These are phyloP conservation scores for Lasiosphaeria hispida DNA, from an alignment of 495 filamentous ascomycete genomes.

Conservation along the genomic window DNA sequence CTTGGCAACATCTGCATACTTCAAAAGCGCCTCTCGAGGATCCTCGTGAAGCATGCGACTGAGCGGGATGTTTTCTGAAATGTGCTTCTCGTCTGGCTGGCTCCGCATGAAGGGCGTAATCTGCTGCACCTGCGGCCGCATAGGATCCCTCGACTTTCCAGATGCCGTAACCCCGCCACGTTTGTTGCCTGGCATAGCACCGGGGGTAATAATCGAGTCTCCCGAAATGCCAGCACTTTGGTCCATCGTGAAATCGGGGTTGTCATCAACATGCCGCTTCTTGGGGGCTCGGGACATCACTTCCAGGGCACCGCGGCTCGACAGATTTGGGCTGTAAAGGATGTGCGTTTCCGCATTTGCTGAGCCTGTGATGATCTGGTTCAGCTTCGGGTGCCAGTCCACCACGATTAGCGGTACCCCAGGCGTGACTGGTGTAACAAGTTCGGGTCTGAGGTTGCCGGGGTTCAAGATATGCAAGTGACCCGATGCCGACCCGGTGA, in stretches of 20 bases:
- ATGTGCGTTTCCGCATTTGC: slow-evolving; percentile 85
- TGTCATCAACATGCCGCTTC: slow-evolving; percentile 90
- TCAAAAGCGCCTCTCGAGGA: slow-evolving; percentile 87
- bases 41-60: slow-evolving; percentile 97
- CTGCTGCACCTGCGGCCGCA: slow-evolving; percentile 76
- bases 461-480: slow-evolving; percentile 92
- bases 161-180: slow-evolving; percentile 68
- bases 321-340: slow-evolving; percentile 83
- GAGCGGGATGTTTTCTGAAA: slow-evolving; percentile 81
- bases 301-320: slow-evolving; percentile 74
- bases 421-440: slow-evolving; percentile 80
- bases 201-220: slow-evolving; percentile 74
- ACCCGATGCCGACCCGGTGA: slow-evolving; percentile 84
- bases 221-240: slow-evolving; percentile 72
- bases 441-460: slow-evolving; percentile 78
- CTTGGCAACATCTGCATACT: slow-evolving; percentile 91
- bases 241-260: slow-evolving; percentile 80
- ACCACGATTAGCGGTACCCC: slow-evolving; percentile 78
- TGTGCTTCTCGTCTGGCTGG: slow-evolving; percentile 86
- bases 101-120: slow-evolving; percentile 88
- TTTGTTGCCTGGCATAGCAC: slow-evolving; percentile 44
- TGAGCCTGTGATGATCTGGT: slow-evolving; percentile 93
- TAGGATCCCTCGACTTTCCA: slow-evolving; percentile 74
- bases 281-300: slow-evolving; percentile 94
- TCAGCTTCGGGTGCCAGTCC: slow-evolving; percentile 89